phyloP scores from a whole-genome alignment of 1,139 yeast species.

The Meyerozyma guilliermondii region DNA sequence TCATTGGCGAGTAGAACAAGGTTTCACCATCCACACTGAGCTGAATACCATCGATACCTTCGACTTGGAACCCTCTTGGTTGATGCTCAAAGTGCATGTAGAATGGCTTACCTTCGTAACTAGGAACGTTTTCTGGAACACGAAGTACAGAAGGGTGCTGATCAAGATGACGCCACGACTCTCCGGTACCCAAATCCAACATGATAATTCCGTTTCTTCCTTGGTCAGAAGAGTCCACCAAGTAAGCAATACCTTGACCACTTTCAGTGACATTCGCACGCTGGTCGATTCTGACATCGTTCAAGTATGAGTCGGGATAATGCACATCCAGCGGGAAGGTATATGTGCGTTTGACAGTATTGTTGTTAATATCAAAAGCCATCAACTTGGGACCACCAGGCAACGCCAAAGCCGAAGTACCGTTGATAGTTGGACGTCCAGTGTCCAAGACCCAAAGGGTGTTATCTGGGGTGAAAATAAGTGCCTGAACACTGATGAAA shows the following conservation, averaged over 20 bases:
- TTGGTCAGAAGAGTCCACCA: slow-evolving; percentile 1
- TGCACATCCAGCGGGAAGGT: neutral
- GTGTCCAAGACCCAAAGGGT: slow-evolving; percentile 1
- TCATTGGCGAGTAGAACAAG: slow-evolving; percentile 1
- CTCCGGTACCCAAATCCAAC: neutral
- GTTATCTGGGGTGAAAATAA: neutral
- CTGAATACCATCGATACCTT: neutral
- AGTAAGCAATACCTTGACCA: neutral
- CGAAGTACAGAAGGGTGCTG: neutral
- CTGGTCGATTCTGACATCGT: slow-evolving; percentile 1
- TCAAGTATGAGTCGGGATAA: neutral
- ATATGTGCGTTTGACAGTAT: neutral
- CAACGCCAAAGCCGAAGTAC: neutral
- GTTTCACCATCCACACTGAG: neutral
- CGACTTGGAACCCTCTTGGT: neutral
- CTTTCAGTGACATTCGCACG: neutral
- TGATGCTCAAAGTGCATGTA: slow-evolving; percentile 1
- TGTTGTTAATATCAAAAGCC: neutral
- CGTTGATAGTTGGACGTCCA: slow-evolving; percentile 1
- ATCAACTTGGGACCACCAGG: slow-evolving; percentile 1
- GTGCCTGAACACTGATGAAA: neutral
- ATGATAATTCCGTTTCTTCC: slow-evolving; percentile 1
- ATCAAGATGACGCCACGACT: slow-evolving; percentile 1
- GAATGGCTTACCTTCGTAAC: neutral
- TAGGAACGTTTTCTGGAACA: neutral